Conservation (phyloP, 164 flowering plant species). For the Saururus chinensis region DNA sequence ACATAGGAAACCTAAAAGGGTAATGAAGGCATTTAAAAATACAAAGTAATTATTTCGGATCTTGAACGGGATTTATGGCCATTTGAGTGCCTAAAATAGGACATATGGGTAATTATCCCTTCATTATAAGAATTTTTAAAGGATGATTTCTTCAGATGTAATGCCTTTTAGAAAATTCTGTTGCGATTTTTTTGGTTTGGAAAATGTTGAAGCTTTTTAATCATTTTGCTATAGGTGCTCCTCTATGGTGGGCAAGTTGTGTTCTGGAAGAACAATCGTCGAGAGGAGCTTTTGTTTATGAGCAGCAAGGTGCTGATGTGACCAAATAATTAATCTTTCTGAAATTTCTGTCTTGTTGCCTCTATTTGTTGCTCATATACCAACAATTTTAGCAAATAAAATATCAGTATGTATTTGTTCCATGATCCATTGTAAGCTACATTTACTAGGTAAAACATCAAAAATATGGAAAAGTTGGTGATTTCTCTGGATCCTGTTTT, state of each 20-base stretch:
- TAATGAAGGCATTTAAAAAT: too few species aligned
- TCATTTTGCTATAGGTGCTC: conserved; percentile 35
- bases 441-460: too few species aligned
- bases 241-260: conserved; percentile 75
- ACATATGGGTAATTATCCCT: neutral
- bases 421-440: too few species aligned
- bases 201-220: neutral
- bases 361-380: too few species aligned
- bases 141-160: neutral
- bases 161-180: neutral
- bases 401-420: too few species aligned
- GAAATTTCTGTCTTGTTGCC: neutral
- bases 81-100: neutral
- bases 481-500: too few species aligned
- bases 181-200: too few species aligned
- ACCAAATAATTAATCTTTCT: neutral
- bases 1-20: too few species aligned
- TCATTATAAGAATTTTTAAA: too few species aligned
- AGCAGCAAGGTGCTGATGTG: conserved; percentile 57
- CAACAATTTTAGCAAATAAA: too few species aligned
- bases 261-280: conserved; percentile 77
- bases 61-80: neutral
- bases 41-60: neutral
- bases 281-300: conserved; percentile 69
- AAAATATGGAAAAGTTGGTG: too few species aligned